Evolutionary conservation across 164 flowering plant genomes (phyloP), one percentile per base, ranked within the genome.

Genomic region (Chloranthus sessilifolius): DNA sequence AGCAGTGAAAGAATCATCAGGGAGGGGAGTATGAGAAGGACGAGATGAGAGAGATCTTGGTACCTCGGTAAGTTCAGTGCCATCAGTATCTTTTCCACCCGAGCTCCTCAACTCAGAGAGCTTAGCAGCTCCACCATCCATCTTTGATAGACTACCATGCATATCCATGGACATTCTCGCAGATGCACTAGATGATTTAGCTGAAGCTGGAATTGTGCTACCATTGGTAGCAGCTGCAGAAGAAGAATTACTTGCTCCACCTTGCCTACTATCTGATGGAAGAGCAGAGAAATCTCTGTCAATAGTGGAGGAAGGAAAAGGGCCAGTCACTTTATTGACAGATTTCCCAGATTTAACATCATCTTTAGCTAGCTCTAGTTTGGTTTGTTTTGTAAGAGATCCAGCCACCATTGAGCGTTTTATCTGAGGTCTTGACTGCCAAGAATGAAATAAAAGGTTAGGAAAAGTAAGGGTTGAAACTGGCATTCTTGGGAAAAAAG

Each of bases 341-440:
- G 70, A 53, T 63, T 80, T 86, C 23, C 80, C 88, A 55, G 78
- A 54, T 65, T 74, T 94, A 40, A 35, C 22, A 35, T 94, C 96
- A 56, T 84, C 96, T 66, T 81, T 94, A 14, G 41, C 47, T 34
- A 40, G 44, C 47, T 87, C 97, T 56, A 70, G 79, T 62, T 76
- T 86, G 24, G 66, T 19, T 27, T 68, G 65, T 58, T 80, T 89
- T 33, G 71, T 1, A 47, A 65, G 65, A 52, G 94, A 74, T 31
- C 62, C 82, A 62, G 73, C 58, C 31, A 78, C 61, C 15, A 35
- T 60, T 6, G 78, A 47, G 17, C 95, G 75, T 63, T 80, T 85
- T 0, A 52, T 48, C 27, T 66, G 44, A 55, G 71, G 49, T 65
- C 73, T 86, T 19, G 55, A 39, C 95, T 88, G 81, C 24, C 30